Evolutionary conservation across 2,329 filamentous ascomycete genomes (phyloP).

Genomic region (Fusarium gaditjirri): DNA sequence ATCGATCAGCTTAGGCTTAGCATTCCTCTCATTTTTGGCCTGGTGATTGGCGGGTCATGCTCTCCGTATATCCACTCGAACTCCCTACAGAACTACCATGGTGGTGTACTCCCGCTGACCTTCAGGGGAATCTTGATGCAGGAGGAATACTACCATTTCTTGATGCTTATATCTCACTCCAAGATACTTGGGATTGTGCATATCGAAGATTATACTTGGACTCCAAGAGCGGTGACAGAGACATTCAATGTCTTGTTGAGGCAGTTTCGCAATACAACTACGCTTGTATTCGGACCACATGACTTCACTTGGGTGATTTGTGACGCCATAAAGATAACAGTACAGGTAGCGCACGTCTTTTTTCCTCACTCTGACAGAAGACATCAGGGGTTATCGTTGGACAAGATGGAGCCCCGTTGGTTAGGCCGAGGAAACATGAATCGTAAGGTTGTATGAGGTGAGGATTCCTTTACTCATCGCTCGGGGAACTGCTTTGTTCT

Average conservation of each 20-base stretch:
- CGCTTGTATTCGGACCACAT: constrained; percentile 33
- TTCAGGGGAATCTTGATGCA: constrained; percentile 4
- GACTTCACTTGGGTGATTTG: constrained; percentile 43
- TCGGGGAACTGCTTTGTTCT: background rate
- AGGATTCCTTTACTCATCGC: constrained; percentile 15
- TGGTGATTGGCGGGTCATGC: constrained; percentile 16
- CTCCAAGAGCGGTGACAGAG: constrained; percentile 2
- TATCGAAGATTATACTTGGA: background rate
- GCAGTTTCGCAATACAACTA: constrained; percentile 17
- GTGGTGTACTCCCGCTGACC: constrained; percentile 8
- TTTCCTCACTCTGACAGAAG: constrained; percentile 13
- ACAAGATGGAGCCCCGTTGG: constrained; percentile 7
- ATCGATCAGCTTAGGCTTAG: background rate
- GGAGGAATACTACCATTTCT: constrained; percentile 20
- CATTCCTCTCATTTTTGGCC: background rate
- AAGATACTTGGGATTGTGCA: background rate
- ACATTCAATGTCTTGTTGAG: constrained; percentile 34
- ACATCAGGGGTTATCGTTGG: constrained; percentile 26
- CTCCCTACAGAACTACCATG: background rate
- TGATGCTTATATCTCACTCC: background rate
- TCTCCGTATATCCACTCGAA: constrained; percentile 2
- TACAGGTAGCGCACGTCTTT: constrained; percentile 36
- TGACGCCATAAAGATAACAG: constrained; percentile 45
- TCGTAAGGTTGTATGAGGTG: background rate
- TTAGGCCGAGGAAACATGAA: constrained; percentile 1